Evolutionary conservation across 441 rosid genomes (phyloP), one percentile per base, ranked within the genome.

Genomic region (Adansonia grandidieri): DNA sequence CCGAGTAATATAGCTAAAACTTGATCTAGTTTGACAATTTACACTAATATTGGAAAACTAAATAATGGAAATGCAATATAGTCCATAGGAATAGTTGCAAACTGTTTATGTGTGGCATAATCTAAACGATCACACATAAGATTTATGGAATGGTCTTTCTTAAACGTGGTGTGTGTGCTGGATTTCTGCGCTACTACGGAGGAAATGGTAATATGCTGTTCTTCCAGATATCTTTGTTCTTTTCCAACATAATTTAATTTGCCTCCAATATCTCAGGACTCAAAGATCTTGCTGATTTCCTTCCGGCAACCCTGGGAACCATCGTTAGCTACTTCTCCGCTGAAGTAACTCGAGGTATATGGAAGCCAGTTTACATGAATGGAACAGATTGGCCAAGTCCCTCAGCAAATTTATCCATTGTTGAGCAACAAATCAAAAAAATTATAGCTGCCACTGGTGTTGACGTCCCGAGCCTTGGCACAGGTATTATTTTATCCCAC

Each of bases 351-450:
- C 83, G 99, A 68, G 99, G 99, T 60, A 83, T 95, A 82, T 97
- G 98, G 99, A 93, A 89, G 85, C 97, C 97, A 15, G 99, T 91
- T 82, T 87, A 81, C 82, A 97, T 97, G 99, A 95, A 97, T 82
- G 99, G 99, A 82, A 91, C 93, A 80, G 99, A 97, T 88, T 97
- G 99, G 99, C 99, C 98, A 53, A 97, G 98, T 84, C 99, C 99
- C 85, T 93, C 97, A 70, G 94, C 94, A 63, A 93, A 93, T 90
- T 84, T 97, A 78, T 88, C 94, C 32, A 77, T 74, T 9, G 92
- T 97, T 84, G 98, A 93, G 89, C 92, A 90, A 75, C 97, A 93
- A 82, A 92, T 93, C 61, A 94, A 93, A 85, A 93, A 91, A 88
- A 86, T 87, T 73, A 83, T 97, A 78, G 97, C 94, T 48, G 96